phyloP scores from a whole-genome alignment of 2,329 filamentous ascomycete species.

The Periglandula ipomoeae region DNA sequence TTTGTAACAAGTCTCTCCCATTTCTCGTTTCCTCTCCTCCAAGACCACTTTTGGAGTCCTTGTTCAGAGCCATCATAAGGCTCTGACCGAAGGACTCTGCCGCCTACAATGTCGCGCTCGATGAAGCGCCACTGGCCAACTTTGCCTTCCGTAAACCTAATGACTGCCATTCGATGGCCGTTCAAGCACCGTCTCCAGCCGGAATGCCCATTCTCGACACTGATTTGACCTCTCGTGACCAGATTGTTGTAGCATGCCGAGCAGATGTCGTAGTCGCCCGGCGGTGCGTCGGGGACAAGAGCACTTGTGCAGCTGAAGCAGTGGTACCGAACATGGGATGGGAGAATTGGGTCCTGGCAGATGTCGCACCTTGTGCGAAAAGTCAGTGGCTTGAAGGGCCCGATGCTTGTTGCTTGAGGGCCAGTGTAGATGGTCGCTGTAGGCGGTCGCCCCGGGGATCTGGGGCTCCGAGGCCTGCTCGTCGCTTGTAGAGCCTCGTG shows the following conservation, averaged over 20 bases:
- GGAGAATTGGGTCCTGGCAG: slow-evolving; percentile 63
- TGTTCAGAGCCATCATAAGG: slow-evolving; percentile 28
- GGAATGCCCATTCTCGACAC: slow-evolving; percentile 62
- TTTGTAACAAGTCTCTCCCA: slow-evolving; percentile 39
- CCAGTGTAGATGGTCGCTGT: slow-evolving; percentile 40
- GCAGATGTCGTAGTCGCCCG: slow-evolving; percentile 85
- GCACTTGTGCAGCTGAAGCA: slow-evolving; percentile 62
- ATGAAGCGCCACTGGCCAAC: slow-evolving; percentile 60
- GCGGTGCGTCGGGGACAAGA: slow-evolving; percentile 34
- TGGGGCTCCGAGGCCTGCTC: slow-evolving; percentile 30
- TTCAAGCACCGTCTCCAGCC: slow-evolving; percentile 78
- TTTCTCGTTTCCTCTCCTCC: slow-evolving; percentile 33
- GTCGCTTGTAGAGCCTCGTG: slow-evolving; percentile 38
- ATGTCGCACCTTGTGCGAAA: slow-evolving; percentile 73
- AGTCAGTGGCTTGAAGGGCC: slow-evolving; percentile 56
- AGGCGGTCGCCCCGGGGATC: slow-evolving; percentile 34
- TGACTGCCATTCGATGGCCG: slow-evolving; percentile 76
- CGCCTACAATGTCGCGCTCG: slow-evolving; percentile 68
- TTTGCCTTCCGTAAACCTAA: slow-evolving; percentile 63
- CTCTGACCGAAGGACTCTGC: slow-evolving; percentile 56
- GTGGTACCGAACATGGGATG: slow-evolving; percentile 64
- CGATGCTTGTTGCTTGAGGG: slow-evolving; percentile 34
- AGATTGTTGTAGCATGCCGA: slow-evolving; percentile 65
- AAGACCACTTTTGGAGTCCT: slow-evolving; percentile 42
- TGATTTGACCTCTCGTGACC: slow-evolving; percentile 54